Conservation (phyloP, 1,284 basidiomycete genomes). For the Microbotryum intermedium region DNA sequence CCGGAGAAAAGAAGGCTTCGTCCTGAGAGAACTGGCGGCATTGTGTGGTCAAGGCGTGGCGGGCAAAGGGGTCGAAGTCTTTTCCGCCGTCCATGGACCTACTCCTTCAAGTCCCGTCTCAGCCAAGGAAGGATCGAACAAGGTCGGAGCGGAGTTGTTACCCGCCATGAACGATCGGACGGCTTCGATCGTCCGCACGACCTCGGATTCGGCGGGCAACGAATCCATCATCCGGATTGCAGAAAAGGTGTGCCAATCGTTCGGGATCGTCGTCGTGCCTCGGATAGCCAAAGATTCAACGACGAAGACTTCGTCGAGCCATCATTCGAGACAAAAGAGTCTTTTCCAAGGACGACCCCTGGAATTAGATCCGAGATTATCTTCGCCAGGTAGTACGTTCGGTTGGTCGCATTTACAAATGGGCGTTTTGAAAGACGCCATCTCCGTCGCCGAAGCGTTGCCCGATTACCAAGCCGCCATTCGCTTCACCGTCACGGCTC, state of each 20-base stretch:
- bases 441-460: slow-evolving; percentile 78
- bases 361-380: slow-evolving; percentile 39
- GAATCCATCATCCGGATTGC: slow-evolving; percentile 63
- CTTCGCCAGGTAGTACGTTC: background rate
- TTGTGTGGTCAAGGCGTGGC: slow-evolving; percentile 26
- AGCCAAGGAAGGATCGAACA: slow-evolving; percentile 10
- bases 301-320: background rate
- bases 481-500: slow-evolving; percentile 27
- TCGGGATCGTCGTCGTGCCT: slow-evolving; percentile 52
- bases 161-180: background rate
- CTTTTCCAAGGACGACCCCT: slow-evolving; percentile 32
- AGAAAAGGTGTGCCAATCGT: slow-evolving; percentile 60
- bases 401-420: slow-evolving; percentile 71
- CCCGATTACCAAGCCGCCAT: slow-evolving; percentile 34
- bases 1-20: slow-evolving; percentile 71
- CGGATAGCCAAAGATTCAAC: background rate
- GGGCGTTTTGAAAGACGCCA: slow-evolving; percentile 79
- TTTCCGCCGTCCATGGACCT: background rate
- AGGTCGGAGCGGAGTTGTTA: background rate
- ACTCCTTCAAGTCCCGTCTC: background rate
- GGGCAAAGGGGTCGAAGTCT: slow-evolving; percentile 17
- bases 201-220: slow-evolving; percentile 55
- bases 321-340: slow-evolving; percentile 1
- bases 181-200: slow-evolving; percentile 18
- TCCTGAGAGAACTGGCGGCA: slow-evolving; percentile 56